Evolutionary conservation across 768 basidiomycete genomes (phyloP).

Genomic region (Kwoniella europaea): DNA sequence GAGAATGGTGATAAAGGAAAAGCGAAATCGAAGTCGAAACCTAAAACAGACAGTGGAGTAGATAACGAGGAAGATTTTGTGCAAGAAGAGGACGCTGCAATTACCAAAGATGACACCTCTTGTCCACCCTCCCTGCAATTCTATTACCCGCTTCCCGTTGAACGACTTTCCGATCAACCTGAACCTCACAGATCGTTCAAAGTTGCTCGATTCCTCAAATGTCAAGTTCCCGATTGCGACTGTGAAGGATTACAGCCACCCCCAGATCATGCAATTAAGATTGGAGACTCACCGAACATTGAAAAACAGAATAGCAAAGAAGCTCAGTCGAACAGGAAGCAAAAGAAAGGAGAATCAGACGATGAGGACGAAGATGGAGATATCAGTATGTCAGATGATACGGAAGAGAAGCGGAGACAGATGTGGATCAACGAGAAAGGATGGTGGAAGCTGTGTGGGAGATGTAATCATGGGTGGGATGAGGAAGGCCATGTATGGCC

Average conservation of each 20-base stretch:
- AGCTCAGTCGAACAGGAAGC: slow-evolving; percentile 62
- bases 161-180: slow-evolving; percentile 33
- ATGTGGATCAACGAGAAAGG: slow-evolving; percentile 66
- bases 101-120: slow-evolving; percentile 30
- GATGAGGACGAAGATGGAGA: slow-evolving; percentile 66
- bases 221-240: slow-evolving; percentile 65
- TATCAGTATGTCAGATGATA: slow-evolving; percentile 55
- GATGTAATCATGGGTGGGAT: slow-evolving; percentile 54
- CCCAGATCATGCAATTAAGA: slow-evolving; percentile 69
- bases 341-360: slow-evolving; percentile 76
- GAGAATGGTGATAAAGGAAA: slow-evolving; percentile 26
- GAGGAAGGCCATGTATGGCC: slow-evolving; percentile 64
- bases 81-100: slow-evolving; percentile 59
- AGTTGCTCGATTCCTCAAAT: slow-evolving; percentile 80
- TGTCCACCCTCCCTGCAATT: slow-evolving; percentile 66
- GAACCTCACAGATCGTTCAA: slow-evolving; percentile 60
- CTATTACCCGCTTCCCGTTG: slow-evolving; percentile 55
- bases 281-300: background rate
- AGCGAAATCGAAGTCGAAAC: background rate
- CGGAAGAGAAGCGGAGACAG: slow-evolving; percentile 60
- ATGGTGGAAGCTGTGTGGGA: slow-evolving; percentile 53
- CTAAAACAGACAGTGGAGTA: background rate
- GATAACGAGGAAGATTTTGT: slow-evolving; percentile 42
- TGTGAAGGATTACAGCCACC: slow-evolving; percentile 77
- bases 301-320: slow-evolving; percentile 68